A percentile compares a stretch with the other conserved stretches of the same genome.
These are phyloP conservation scores for Encephalitozoon hellem DNA, from an alignment of 371 early-diverging fungal species.

Conservation along the genomic window DNA sequence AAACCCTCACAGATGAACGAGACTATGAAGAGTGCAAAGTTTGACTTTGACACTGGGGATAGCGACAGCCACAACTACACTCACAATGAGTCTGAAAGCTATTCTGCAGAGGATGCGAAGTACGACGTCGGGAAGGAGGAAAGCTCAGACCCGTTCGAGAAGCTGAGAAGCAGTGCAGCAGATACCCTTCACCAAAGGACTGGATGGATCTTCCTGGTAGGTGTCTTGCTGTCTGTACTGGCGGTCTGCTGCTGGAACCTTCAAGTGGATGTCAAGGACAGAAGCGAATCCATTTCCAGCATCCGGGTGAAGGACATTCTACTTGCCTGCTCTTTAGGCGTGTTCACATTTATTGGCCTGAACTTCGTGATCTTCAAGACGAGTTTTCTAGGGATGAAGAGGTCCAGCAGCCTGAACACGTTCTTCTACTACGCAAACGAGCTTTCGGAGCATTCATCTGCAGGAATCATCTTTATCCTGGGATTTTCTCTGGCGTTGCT, in stretches of 20 bases:
- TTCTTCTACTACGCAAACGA: constrained; percentile 43
- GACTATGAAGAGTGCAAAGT: not conserved
- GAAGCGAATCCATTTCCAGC: not conserved
- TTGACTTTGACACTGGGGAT: not conserved
- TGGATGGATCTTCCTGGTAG: not conserved
- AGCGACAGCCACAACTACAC: constrained; percentile 9
- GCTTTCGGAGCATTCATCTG: constrained; percentile 36
- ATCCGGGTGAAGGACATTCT: not conserved
- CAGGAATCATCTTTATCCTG: not conserved
- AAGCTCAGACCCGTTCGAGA: not conserved
- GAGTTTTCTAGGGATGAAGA: constrained; percentile 18
- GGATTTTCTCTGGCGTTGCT: not conserved
- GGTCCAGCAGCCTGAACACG: not conserved
- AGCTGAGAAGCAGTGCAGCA: not conserved
- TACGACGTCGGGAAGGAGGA: not conserved
- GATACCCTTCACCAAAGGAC: constrained; percentile 10
- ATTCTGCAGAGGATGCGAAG: not conserved
- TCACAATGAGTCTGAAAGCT: constrained; percentile 1
- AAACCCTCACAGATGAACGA: constrained; percentile 7
- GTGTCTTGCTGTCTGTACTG: not conserved
- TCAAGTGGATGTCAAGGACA: constrained; percentile 11
- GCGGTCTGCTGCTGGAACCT: not conserved
- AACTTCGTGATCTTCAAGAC: constrained; percentile 9
- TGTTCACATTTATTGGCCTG: constrained; percentile 1
- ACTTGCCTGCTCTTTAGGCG: not conserved